Base-by-base conservation (phyloP, 148 eudicot genomes). In the Rhododendron vialii region DNA sequence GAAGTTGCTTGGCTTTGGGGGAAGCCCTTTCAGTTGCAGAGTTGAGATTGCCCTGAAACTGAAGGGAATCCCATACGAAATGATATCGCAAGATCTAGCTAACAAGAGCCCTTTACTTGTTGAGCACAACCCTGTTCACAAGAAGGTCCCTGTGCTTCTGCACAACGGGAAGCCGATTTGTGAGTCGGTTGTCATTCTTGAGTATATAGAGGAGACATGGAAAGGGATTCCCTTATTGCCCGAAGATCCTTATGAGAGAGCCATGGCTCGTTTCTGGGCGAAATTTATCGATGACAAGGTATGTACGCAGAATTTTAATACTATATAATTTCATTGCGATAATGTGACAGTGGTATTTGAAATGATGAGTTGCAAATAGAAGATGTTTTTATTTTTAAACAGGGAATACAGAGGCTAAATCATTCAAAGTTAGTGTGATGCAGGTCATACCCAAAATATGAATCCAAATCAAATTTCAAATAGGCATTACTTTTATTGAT, bases 171-270 rank as follows among this genome's bases (percentile, higher is more conserved):
- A 89, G 14, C 84, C 93, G 57, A 33, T 93, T 73, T 26, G 74
- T 1, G 95, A 93, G 83, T 93, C 97, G 0, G 10, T 89, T 33
- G 88, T 92, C 78, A 94, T 94, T 55, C 82, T 93, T 2, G 95
- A 93, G 75, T 94, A 90, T 71, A 90, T 94, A 1, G 92, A 94
- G 3, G 94, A 94, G 11, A 84, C 78, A 0, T 93, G 93, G 93
- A 91, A 88, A 14, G 82, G 59, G 7, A 53, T 84, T 33, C 90
- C 86, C 26, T 88, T 93, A n/a, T 85, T 93, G 7, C 95, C 94
- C 18, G 48, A 87, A 81, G 90, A 94, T 82, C 91, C 95, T 59
- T 87, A 91, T 82, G 88, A 80, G 15, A 84, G 91, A 65, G 92
- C 94, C 80, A 83, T 85, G 81, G 90, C 85, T 33, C 91, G 92